Base-by-base conservation (phyloP, 495 filamentous ascomycete species). In the Xanthoparmelia taractica region DNA sequence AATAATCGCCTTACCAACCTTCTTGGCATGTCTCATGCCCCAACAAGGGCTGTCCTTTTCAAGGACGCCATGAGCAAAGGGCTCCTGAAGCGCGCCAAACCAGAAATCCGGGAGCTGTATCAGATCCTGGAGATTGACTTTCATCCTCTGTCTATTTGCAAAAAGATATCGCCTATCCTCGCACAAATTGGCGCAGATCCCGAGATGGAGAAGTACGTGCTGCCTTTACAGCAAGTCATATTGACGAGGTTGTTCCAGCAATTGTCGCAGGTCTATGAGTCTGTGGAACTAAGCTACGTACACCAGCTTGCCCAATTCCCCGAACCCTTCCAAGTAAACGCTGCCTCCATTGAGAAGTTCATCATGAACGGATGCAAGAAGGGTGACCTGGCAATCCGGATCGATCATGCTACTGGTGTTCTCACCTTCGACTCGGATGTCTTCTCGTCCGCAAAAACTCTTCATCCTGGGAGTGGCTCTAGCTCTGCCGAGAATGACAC, bases 291-390 rank as follows among this genome's bases (percentile, higher is more conserved):
- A 54, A 85, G 85, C 66, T 96, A 96, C 70, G 93, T 98, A 38
- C 87, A 96, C 70, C 85, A 91, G 69, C 87, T 97, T 37, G 94
- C 94, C 62, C 84, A 94, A 73, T 98, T 98, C 81, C 94, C 94
- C 36, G 92, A 96, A 69, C 93, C 94, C 31, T 97, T 95, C 85
- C 88, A 96, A 78, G 91, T 97, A 67, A 88, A 82, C 66, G 87
- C 89, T 45, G 86, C 85, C 67, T 96, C 89, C 65, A 96, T 98
- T 63, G 94, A 98, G 79, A 98, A 98, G 79, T 98, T 98, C 82
- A 97, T 98, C 82, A 98, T 98, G 94, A 98, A 98, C 76, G 94
- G 94, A 64, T 97, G 94, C 83, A 98, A 98, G 84, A 98, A 98
- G 82, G 94, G 94, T 37, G 95, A 98, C 69, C 83, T 98, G 57